A percentile compares a stretch with the other conserved stretches of the same genome.
Conservation (phyloP, 768 basidiomycete species). For the Galerina sulciceps region DNA sequence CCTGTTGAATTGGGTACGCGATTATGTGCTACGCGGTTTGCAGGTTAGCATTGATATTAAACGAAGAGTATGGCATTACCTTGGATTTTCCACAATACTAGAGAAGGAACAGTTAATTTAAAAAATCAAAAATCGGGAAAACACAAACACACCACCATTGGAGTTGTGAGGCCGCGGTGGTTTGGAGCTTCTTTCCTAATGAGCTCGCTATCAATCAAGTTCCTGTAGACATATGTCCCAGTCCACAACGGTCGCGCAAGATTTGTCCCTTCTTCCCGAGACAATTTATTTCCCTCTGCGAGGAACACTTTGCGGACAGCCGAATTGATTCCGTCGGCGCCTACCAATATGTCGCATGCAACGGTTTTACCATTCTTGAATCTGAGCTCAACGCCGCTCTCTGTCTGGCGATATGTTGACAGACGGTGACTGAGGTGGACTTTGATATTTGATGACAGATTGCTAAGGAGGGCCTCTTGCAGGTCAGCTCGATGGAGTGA, state of each 20-base stretch:
- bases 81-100: constrained; percentile 21
- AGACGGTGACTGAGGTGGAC: constrained; percentile 42
- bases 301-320: constrained; percentile 38
- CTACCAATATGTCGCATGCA: constrained; percentile 64
- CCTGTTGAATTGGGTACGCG: constrained; percentile 34
- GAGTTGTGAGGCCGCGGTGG: constrained; percentile 45
- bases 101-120: background rate
- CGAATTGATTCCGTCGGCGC: constrained; percentile 67
- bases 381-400: constrained; percentile 43
- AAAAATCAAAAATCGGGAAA: background rate
- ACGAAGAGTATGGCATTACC: background rate
- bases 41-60: background rate
- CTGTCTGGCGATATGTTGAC: constrained; percentile 47
- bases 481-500: constrained; percentile 54
- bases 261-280: constrained; percentile 34
- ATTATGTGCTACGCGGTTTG: constrained; percentile 32
- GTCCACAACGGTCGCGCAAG: constrained; percentile 53
- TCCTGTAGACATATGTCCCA: constrained; percentile 57
- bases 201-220: constrained; percentile 51
- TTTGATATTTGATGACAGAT: constrained; percentile 38
- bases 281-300: constrained; percentile 32
- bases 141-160: constrained; percentile 44
- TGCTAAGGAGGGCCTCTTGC: constrained; percentile 46
- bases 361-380: constrained; percentile 64
- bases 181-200: constrained; percentile 42